Evolutionary conservation across 345 rosid species (phyloP), one percentile per base, ranked within the genome.

Genomic region (Excoecaria agallocha): DNA sequence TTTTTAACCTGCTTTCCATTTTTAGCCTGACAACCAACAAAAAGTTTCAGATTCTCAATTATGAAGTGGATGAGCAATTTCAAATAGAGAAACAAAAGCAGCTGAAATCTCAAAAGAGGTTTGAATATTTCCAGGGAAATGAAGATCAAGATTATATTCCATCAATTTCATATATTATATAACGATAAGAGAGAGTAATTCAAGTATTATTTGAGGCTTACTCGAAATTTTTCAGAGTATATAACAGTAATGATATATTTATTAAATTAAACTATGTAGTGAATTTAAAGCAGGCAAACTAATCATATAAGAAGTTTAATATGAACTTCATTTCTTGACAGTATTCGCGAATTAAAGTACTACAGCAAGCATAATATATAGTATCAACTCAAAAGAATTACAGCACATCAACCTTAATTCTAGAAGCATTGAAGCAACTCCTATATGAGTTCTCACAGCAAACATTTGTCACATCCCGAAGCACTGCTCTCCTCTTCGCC

Each of bases 381-480:
- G 61, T 38, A 30, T 52, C 39, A 58, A 52, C n/a, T 51, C 41
- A 62, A 19, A 20, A n/a, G 57, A 49, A 71, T 77, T 52, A 59
- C 48, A 57, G 66, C 66, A 67, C 20, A 60, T 77, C 63, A 61
- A 87, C 98, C 94, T 89, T 84, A 75, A 83, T 66, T 78, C 86
- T 85, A 38, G 85, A 65, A 71, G 87, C 86, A 71, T 77, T 86
- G 73, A 88, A 80, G 85, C 89, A 87, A 76, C 79, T 88, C 49
- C 22, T 73, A 60, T 83, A 80, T 25, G 88, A 77, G 76, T 50
- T 76, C 39, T 76, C 73, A 72, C 88, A 86, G 61, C 78, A 77
- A 78, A 89, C 84, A 79, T 91, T 91, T 15, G 97, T 86, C 71
- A 91, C 84, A 81, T 94, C 96, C 74, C 82, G 84, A 72, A 94